A percentile compares a stretch with the other conserved stretches of the same genome.
Evolutionary conservation across 495 filamentous ascomycete species (phyloP).

Genomic region (Neurospora pannonica): DNA sequence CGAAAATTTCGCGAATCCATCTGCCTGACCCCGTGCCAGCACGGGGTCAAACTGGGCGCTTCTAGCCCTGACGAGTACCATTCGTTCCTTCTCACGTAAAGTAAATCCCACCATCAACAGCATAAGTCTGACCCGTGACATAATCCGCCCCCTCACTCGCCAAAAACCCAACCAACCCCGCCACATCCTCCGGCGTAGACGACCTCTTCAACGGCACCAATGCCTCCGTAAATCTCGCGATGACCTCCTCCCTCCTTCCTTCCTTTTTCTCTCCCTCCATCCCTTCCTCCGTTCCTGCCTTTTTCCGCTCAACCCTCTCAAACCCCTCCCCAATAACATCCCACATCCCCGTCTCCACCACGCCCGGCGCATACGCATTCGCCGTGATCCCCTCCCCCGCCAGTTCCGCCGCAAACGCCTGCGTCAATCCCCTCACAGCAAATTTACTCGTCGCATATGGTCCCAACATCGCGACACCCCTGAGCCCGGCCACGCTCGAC

Average conservation of each 20-base stretch:
- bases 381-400: conserved; percentile 50
- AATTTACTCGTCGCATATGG: conserved; percentile 52
- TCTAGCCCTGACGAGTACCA: no score
- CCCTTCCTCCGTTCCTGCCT: not conserved
- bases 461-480: conserved; percentile 39
- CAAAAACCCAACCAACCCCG: conserved; percentile 47
- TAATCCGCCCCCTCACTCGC: conserved; percentile 46
- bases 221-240: conserved; percentile 34
- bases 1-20: no score
- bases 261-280: not conserved
- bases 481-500: conserved; percentile 47
- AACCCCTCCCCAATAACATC: conserved; percentile 47
- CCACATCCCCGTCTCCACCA: conserved; percentile 55
- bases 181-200: conserved; percentile 49
- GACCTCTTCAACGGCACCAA: conserved; percentile 41
- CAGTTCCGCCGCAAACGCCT: conserved; percentile 50
- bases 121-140: conserved; percentile 52
- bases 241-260: conserved; percentile 37
- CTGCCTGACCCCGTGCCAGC: no score
- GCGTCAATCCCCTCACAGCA: conserved; percentile 50
- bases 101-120: conserved; percentile 54
- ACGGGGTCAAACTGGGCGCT: no score
- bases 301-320: conserved; percentile 10
- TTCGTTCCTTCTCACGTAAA: conserved; percentile 33
- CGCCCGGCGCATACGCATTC: conserved; percentile 54